Conservation (phyloP, 768 basidiomycete genomes). For the Suillus discolor region DNA sequence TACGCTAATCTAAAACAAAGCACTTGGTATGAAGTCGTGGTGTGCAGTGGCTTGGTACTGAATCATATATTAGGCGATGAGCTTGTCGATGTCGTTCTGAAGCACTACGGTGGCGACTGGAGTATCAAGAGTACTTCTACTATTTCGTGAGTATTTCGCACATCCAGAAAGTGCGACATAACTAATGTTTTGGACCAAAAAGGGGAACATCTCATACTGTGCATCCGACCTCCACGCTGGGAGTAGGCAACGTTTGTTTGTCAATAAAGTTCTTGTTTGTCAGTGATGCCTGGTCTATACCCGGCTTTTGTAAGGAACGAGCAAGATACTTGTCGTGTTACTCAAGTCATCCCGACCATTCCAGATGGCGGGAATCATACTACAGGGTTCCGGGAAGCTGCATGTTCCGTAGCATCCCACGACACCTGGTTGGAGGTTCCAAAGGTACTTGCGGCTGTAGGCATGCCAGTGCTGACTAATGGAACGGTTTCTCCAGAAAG, state of each 20-base stretch:
- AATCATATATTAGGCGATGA: slow-evolving; percentile 48
- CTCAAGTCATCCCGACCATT: slow-evolving; percentile 66
- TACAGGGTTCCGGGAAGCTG: slow-evolving; percentile 55
- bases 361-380: slow-evolving; percentile 74
- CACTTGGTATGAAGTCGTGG: slow-evolving; percentile 43
- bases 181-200: neutral
- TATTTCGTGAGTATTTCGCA: slow-evolving; percentile 56
- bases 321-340: neutral
- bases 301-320: slow-evolving; percentile 48
- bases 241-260: neutral
- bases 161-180: neutral
- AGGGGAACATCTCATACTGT: slow-evolving; percentile 66
- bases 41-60: neutral
- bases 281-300: slow-evolving; percentile 57
- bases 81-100: slow-evolving; percentile 56
- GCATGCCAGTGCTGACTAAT: no score
- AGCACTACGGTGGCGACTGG: slow-evolving; percentile 60
- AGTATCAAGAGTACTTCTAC: slow-evolving; percentile 70
- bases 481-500: no score
- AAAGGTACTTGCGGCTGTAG: slow-evolving; percentile 65
- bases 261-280: slow-evolving; percentile 9
- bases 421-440: slow-evolving; percentile 61
- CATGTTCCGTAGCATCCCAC: slow-evolving; percentile 58
- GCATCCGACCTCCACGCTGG: neutral
- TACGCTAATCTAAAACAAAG: slow-evolving; percentile 46